A percentile compares a stretch with the other conserved stretches of the same genome.
phyloP scores from a whole-genome alignment of 2,329 filamentous ascomycete species.

The Aspergillus flavus region DNA sequence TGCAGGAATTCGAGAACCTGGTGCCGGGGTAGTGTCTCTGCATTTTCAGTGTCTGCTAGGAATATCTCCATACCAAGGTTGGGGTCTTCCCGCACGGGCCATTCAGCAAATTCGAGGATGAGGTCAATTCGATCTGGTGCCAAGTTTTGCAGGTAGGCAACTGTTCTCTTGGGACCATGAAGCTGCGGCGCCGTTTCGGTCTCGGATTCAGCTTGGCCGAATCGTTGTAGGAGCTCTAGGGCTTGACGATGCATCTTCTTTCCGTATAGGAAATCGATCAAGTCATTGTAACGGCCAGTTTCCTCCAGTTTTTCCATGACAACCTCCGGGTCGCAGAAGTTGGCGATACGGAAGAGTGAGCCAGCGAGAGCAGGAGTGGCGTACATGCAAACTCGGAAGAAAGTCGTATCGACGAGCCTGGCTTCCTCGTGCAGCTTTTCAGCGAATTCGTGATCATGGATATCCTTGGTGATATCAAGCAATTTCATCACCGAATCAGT shows the following conservation, averaged over 20 bases:
- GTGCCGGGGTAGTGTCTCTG: constrained; percentile 81
- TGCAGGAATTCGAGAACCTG: constrained; percentile 75
- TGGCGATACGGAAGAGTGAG: constrained; percentile 90
- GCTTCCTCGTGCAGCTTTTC: constrained; percentile 75
- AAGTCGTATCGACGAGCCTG: constrained; percentile 84
- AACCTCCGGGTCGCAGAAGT: constrained; percentile 94
- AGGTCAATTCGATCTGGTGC: constrained; percentile 86
- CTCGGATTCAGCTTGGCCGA: constrained; percentile 62
- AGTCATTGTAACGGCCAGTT: constrained; percentile 83
- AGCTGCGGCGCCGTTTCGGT: constrained; percentile 55
- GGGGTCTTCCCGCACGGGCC: constrained; percentile 75
- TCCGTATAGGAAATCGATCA: constrained; percentile 97
- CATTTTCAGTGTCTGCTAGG: constrained; percentile 89
- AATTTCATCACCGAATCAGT: constrained; percentile 49
- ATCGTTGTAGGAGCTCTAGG: constrained; percentile 76
- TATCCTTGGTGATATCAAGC: constrained; percentile 54
- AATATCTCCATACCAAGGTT: constrained; percentile 89
- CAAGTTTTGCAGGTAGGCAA: constrained; percentile 86
- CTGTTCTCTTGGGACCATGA: constrained; percentile 79
- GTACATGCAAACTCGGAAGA: constrained; percentile 96
- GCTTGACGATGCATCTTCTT: constrained; percentile 91
- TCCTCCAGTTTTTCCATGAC: constrained; percentile 92
- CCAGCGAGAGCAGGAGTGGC: constrained; percentile 81
- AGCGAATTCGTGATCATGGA: constrained; percentile 62
- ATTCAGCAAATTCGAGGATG: constrained; percentile 86